phyloP scores from a whole-genome alignment of 164 flowering plant species.

The Nelumbo lutea region DNA sequence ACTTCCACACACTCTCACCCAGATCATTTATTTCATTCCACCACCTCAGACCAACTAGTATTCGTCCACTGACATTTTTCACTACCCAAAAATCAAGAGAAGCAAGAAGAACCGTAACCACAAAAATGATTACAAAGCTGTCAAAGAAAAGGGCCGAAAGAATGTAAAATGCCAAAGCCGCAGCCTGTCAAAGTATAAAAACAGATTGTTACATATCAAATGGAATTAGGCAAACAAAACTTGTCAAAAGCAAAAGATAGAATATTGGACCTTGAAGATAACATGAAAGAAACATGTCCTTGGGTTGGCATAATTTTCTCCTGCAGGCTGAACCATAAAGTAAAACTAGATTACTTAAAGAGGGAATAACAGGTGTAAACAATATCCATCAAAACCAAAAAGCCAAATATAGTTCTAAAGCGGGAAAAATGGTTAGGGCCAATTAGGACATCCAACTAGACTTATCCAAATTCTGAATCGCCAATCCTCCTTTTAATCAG shows the following conservation, averaged over 20 bases:
- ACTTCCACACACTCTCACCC: slow-evolving; percentile 77
- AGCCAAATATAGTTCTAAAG: too few relatives aligned
- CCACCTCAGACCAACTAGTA: slow-evolving; percentile 77
- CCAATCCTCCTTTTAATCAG: too few relatives aligned
- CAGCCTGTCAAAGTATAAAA: slow-evolving; percentile 33
- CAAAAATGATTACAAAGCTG: slow-evolving; percentile 69
- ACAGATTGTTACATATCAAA: not conserved
- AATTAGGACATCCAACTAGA: too few relatives aligned
- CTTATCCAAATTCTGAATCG: too few relatives aligned
- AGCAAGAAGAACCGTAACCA: slow-evolving; percentile 65
- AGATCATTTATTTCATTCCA: slow-evolving; percentile 76
- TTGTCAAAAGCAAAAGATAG: not conserved
- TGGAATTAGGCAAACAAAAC: not conserved
- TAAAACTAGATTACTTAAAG: not conserved
- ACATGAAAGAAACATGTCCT: slow-evolving; percentile 72
- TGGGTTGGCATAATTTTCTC: slow-evolving; percentile 55
- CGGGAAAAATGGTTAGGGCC: too few relatives aligned
- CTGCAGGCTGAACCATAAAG: slow-evolving; percentile 37
- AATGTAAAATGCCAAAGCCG: slow-evolving; percentile 65
- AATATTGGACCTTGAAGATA: slow-evolving; percentile 50
- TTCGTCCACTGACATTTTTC: slow-evolving; percentile 73
- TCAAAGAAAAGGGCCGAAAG: slow-evolving; percentile 56
- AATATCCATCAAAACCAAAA: too few relatives aligned
- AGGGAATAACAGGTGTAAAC: too few relatives aligned
- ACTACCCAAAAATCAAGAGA: slow-evolving; percentile 84